Evolutionary conservation across 768 basidiomycete genomes (phyloP).

Genomic region (Kwoniella shandongensis): DNA sequence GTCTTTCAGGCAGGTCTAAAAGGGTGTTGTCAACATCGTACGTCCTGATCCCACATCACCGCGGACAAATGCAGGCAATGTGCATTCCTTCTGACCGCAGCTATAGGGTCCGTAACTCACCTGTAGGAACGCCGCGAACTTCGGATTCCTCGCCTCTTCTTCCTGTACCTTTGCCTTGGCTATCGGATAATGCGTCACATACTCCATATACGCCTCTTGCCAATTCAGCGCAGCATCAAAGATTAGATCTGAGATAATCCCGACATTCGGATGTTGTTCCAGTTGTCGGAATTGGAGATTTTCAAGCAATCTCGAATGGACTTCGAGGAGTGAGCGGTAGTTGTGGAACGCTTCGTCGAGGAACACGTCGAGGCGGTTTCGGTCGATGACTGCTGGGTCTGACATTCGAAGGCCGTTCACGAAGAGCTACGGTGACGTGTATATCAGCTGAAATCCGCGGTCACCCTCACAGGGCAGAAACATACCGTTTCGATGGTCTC

Average conservation of each 20-base stretch:
- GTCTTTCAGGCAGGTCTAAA: conserved; percentile 59
- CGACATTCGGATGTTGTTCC: conserved; percentile 54
- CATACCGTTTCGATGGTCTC: conserved; percentile 77
- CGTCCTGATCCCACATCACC: not conserved
- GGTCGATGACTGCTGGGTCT: conserved; percentile 63
- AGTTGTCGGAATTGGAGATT: conserved; percentile 50
- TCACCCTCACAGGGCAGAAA: not conserved
- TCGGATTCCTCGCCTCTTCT: conserved; percentile 41
- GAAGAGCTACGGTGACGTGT: conserved; percentile 66
- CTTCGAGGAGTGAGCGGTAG: conserved; percentile 63
- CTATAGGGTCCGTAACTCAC: conserved; percentile 15
- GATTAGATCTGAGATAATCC: conserved; percentile 51
- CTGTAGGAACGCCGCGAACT: conserved; percentile 48
- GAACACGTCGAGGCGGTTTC: conserved; percentile 67
- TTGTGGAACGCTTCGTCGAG: conserved; percentile 89
- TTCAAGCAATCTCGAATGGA: conserved; percentile 48
- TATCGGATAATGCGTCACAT: conserved; percentile 53
- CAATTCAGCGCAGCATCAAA: conserved; percentile 53
- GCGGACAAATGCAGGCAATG: no score
- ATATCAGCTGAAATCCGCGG: not conserved
- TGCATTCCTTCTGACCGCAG: not conserved
- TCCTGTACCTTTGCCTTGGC: conserved; percentile 53
- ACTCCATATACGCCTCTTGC: conserved; percentile 54
- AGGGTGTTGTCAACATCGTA: not conserved
- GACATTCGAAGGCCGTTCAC: conserved; percentile 54